Percentiles rank a stretch among this genome's conserved stretches.
These are phyloP conservation scores for Linum usitatissimum DNA, from an alignment of 345 rosid genomes.

Conservation along the genomic window DNA sequence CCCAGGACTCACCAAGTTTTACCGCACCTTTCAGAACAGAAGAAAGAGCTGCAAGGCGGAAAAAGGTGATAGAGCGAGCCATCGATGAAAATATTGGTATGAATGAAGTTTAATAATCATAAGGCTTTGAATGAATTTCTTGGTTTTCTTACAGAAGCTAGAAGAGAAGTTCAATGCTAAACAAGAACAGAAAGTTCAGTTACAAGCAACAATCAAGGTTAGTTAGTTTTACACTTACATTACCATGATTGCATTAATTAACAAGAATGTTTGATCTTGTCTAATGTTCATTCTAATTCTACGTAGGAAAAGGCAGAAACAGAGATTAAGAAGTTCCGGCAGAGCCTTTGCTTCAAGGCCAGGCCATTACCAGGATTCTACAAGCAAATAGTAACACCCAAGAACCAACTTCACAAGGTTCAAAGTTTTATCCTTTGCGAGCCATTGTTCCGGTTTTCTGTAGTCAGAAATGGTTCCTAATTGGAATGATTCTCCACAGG, in stretches of 20 bases:
- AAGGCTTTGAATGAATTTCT: neutral
- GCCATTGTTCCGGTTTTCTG: neutral
- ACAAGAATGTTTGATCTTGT: neutral
- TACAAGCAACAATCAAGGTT: constrained; percentile 43
- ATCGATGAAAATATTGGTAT: neutral
- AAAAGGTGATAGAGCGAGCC: constrained; percentile 49
- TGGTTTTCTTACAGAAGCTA: constrained; percentile 37
- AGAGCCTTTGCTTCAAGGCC: constrained; percentile 83
- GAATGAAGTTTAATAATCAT: neutral
- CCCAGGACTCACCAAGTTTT: constrained; percentile 40
- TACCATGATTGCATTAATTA: too few relatives aligned
- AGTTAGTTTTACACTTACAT: too few relatives aligned
- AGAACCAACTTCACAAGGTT: constrained; percentile 42
- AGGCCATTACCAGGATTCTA: constrained; percentile 86
- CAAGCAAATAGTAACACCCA: constrained; percentile 35
- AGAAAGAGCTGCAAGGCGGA: constrained; percentile 76
- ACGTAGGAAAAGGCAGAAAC: constrained; percentile 36
- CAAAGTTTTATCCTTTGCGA: constrained; percentile 7
- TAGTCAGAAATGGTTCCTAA: too few relatives aligned
- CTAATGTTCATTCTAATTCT: neutral
- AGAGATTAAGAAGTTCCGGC: constrained; percentile 49
- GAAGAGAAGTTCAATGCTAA: constrained; percentile 66
- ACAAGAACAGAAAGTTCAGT: constrained; percentile 36
- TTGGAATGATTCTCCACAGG: constrained; percentile 11
- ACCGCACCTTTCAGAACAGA: constrained; percentile 70